These are phyloP conservation scores for Mycena citricolor DNA, from an alignment of 1,284 basidiomycete species.

Conservation along the genomic window DNA sequence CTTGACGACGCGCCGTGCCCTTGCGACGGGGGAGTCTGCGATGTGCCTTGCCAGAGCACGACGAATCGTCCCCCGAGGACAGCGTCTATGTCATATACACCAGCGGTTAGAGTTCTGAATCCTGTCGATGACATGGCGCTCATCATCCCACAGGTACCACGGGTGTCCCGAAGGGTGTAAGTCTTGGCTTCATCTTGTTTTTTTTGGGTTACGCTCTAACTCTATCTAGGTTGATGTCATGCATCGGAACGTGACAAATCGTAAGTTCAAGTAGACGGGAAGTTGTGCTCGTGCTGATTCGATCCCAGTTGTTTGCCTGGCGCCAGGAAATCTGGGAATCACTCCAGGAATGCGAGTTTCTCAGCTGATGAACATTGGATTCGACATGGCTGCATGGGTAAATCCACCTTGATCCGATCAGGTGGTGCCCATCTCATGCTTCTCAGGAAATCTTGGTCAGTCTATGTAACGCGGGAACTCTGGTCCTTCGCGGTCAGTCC, in stretches of 20 bases:
- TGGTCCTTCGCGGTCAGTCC: slow-evolving; percentile 54
- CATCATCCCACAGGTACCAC: slow-evolving; percentile 46
- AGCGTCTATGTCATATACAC: slow-evolving; percentile 62
- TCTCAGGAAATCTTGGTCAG: slow-evolving; percentile 57
- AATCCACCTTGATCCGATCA: slow-evolving; percentile 2
- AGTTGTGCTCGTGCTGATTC: slow-evolving; percentile 14
- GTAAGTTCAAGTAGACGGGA: slow-evolving; percentile 33
- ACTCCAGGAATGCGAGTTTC: slow-evolving; percentile 52
- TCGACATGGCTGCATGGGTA: slow-evolving; percentile 66
- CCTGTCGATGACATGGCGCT: slow-evolving; percentile 7
- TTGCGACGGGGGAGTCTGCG: slow-evolving; percentile 22
- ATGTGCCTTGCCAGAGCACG: slow-evolving; percentile 39
- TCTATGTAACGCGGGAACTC: slow-evolving; percentile 54
- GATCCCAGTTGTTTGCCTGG: slow-evolving; percentile 47
- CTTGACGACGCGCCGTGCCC: slow-evolving; percentile 44
- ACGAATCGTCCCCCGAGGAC: slow-evolving; percentile 41
- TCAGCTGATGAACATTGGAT: slow-evolving; percentile 59
- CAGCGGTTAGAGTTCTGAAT: slow-evolving; percentile 37
- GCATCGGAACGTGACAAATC: slow-evolving; percentile 58
- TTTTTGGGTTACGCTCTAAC: background rate
- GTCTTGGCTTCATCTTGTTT: background rate
- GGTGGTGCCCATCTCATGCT: background rate
- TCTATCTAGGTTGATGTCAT: slow-evolving; percentile 39
- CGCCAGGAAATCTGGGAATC: slow-evolving; percentile 58
- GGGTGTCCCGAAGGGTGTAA: slow-evolving; percentile 56